Evolutionary conservation across 441 rosid genomes (phyloP), one percentile per base, ranked within the genome.

Genomic region (Lagerstroemia fauriei): DNA sequence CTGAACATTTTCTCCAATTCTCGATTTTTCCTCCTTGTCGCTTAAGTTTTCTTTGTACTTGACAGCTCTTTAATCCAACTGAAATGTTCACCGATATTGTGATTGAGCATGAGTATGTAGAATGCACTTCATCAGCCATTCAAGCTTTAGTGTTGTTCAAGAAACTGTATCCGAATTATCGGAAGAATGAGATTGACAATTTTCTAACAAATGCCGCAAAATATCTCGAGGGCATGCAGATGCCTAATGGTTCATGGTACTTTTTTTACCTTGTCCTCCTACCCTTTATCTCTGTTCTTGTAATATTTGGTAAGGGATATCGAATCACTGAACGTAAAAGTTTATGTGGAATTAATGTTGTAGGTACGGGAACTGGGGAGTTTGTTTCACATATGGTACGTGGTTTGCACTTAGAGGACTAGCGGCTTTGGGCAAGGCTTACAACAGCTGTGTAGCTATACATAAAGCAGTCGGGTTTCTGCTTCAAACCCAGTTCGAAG

Each of bases 41-140:
- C n/a, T 24, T 73, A 10, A 63, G 44, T 16, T 34, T n/a, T 32
- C 68, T 38, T 25, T 27, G 11, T 32, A 0, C 71, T 34, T 76
- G 70, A 38, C 87, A 94, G 98, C 47, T 88, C 75, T 90, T 92
- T 44, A 95, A 95, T 81, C 96, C 98, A 3, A 88, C 92, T 76
- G 98, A 94, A 80, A 88, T 92, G 80, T 79, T 91, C 5, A 93
- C 89, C 70, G 91, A 93, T 81, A 81, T 91, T 46, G 96, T 95
- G 24, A 68, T 89, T 7, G 97, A 93, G 87, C 92, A 90, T 83
- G 88, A 86, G 85, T 82, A 70, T 57, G 82, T 61, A 17, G 75
- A 69, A 10, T 56, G 76, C 57, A 73, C 83, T 2, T 53, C 82
- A 0, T 47, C 68, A 14, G 70, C 80, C 9, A 29, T 57, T 31